Evolutionary conservation across 2,329 filamentous ascomycete genomes (phyloP), one percentile per base, ranked within the genome.

Genomic region (Sporothrix dimorphospora): DNA sequence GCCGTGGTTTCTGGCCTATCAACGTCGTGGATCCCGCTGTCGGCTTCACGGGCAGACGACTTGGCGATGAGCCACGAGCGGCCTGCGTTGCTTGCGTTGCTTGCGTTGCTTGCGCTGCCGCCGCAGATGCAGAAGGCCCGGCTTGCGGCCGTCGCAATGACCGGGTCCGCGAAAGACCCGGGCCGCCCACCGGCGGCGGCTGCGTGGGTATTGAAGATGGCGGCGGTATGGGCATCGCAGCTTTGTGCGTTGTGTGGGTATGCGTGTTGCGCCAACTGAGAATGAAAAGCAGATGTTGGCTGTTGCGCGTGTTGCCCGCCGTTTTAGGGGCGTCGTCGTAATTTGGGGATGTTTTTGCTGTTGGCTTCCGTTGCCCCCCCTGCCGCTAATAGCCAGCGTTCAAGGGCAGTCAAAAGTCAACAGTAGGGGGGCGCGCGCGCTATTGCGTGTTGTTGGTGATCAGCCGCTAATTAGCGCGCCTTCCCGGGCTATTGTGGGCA

Each of bases 31-130:
- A 71, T 3, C 24, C 40, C 0, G 63, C 63, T n/a, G 63, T 14
- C 21, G 69, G 70, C 61, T 85, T 87, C 75, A 84, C 78, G 51
- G 85, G 85, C 42, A 88, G 79, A 51, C 85, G 82, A 76, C 83
- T 88, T 1, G 86, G 85, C 11, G 86, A 87, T 21, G 75, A 77
- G 75, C 78, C 83, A 72, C 82, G 80, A 34, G 77, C 63, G 24
- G 55, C 19, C 30, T 30, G 9, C 24, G 45, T 2, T 0, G 4
- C 45, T 42, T 55, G 16, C 27, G 5, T 40, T 27, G 67, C 66
- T 72, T 67, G 27, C n/a, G 53, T 8, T 73, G 69, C 38, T 34
- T 34, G 30, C 7, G 51, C 34, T 7, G 45, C 16, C 5, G 65
- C 47, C 11, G 66, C 65, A 21, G 49, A 59, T 1, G 27, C 59